Base-by-base conservation (phyloP, 2,329 filamentous ascomycete species). In the Claviceps africana region DNA sequence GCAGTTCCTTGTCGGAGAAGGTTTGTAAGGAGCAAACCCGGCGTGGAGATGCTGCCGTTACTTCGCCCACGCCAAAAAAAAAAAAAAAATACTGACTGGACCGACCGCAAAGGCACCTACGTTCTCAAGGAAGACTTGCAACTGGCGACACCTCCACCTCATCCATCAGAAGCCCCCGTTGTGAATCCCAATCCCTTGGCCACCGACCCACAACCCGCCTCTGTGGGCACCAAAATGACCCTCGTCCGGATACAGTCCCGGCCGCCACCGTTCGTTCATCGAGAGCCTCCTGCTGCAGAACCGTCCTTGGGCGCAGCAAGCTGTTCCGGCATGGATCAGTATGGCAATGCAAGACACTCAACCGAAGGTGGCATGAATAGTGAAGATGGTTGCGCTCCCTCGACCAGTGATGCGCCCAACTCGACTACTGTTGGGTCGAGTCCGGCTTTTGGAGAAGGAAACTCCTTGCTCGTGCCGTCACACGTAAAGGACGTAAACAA, bases 1-100 rank as follows among this genome's bases (percentile, higher is more conserved):
- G 68, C 87, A 94, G 65, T 83, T 98, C 59, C 82, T 95, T 44
- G 89, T 91, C 47, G 93, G 91, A 67, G 93, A 98, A 81, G 93
- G 89, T 87, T 54, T 56, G 57, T 51, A 44, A 50, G 43, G 37
- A 37, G 30, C 30, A 48, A 22, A 11, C n/a, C 21, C 25, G 40
- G 31, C 19, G 15, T n/a, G 7, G 13, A 1, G 22, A 19, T 42
- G 25, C 28, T 47, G 28, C 28, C 15, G 19, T 45, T 11, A 9
- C 5, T 9, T 9, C 5, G 17, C 25, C 43, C n/a, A 43, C 25
- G 19, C 17, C n/a, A n/a, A n/a, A n/a, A n/a, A n/a, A n/a, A n/a
- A n/a, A n/a, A n/a, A n/a, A n/a, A n/a, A 19, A 22, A 57, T 48
- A 39, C 53, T 57, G 51, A 58, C 55, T 11, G 13, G 44, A 8